Percentiles rank a stretch among this genome's conserved stretches.
phyloP scores from a whole-genome alignment of 345 rosid genomes.

The Pseudoturritis turrita region DNA sequence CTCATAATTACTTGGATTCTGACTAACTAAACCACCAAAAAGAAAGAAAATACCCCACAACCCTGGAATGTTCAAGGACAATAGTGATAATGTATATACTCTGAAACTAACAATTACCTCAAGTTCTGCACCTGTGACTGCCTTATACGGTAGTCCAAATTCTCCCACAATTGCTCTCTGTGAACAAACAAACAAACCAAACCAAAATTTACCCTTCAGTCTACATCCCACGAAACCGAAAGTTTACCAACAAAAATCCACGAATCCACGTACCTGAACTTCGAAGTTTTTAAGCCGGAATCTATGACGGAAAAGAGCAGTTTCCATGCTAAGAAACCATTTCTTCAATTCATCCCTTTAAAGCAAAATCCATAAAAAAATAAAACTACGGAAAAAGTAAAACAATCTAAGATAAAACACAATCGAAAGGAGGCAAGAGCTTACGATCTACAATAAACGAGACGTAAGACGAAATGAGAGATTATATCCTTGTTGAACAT shows the following conservation, averaged over 20 bases:
- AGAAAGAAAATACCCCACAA: not conserved
- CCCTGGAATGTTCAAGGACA: not conserved
- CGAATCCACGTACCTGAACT: slow-evolving; percentile 47
- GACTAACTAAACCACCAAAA: not conserved
- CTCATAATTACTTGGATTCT: not conserved
- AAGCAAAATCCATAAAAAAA: not conserved
- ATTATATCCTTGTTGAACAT: slow-evolving; percentile 61
- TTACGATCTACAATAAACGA: slow-evolving; percentile 91
- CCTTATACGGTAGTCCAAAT: slow-evolving; percentile 64
- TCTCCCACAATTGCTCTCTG: slow-evolving; percentile 67
- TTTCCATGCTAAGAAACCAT: slow-evolving; percentile 90
- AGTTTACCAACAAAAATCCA: no score
- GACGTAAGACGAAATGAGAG: slow-evolving; percentile 83
- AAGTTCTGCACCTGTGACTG: slow-evolving; percentile 54
- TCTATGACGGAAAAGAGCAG: slow-evolving; percentile 67
- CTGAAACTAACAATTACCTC: slow-evolving; percentile 46
- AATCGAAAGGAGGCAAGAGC: not conserved
- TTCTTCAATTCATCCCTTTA: slow-evolving; percentile 82
- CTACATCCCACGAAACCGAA: not conserved
- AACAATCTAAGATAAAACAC: not conserved
- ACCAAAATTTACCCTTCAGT: not conserved
- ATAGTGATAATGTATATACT: not conserved
- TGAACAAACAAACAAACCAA: slow-evolving; percentile 12
- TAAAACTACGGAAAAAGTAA: not conserved
- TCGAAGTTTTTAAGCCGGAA: slow-evolving; percentile 39